A percentile compares a stretch with the other conserved stretches of the same genome.
Evolutionary conservation across 495 filamentous ascomycete species (phyloP).

Genomic region (Halenospora varia): DNA sequence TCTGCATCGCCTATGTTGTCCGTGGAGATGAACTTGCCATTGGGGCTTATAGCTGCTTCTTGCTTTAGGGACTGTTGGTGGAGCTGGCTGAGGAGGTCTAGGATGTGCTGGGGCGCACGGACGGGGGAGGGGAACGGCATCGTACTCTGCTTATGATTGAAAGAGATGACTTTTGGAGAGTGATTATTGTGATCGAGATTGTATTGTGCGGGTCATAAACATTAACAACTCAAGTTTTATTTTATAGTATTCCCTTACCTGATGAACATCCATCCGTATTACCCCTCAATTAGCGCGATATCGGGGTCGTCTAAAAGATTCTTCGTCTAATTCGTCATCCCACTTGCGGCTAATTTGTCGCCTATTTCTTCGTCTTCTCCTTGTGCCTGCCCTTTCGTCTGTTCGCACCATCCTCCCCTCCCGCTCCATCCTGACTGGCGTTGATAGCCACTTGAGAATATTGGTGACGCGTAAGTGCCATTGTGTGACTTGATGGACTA

Average conservation of each 20-base stretch:
- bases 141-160: background rate
- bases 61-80: background rate
- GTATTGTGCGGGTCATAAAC: background rate
- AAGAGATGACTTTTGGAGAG: background rate
- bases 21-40: background rate
- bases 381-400: background rate
- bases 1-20: background rate
- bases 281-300: background rate
- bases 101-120: background rate
- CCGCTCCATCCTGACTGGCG: too few species aligned
- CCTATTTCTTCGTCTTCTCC: background rate
- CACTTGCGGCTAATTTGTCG: background rate
- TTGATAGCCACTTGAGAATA: too few species aligned
- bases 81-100: background rate
- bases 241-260: background rate
- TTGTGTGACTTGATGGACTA: background rate
- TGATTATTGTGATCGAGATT: background rate
- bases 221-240: background rate
- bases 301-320: background rate
- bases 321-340: background rate
- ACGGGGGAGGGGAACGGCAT: background rate
- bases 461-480: too few species aligned
- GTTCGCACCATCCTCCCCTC: background rate
- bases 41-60: background rate
- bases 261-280: background rate